phyloP scores from a whole-genome alignment of 208 protist species.

The Kentomonas sorsogonicus region DNA sequence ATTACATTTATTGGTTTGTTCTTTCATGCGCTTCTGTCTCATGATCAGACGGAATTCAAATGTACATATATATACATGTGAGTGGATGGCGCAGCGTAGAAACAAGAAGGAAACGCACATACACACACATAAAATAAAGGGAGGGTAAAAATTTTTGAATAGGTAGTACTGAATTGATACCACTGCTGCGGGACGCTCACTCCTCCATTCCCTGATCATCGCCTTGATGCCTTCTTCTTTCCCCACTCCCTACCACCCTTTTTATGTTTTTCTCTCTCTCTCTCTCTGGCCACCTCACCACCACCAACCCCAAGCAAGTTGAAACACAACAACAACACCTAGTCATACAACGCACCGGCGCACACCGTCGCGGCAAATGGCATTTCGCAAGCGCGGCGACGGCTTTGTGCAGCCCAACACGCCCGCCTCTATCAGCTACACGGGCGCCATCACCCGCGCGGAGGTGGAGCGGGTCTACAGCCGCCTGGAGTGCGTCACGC shows the following conservation, averaged over 20 bases:
- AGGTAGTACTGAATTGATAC: slow-evolving; percentile 3
- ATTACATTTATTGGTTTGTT: slow-evolving; percentile 1
- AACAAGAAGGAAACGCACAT: slow-evolving; percentile 4
- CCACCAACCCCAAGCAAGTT: neutral
- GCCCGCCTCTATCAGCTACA: slow-evolving; percentile 63
- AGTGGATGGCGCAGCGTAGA: slow-evolving; percentile 2
- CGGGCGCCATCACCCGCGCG: slow-evolving; percentile 49
- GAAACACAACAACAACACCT: neutral
- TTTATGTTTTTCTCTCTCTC: neutral
- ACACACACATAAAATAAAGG: slow-evolving; percentile 4
- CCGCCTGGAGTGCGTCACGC: slow-evolving; percentile 62
- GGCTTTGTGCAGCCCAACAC: slow-evolving; percentile 89
- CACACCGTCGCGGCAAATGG: no score
- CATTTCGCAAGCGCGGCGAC: slow-evolving; percentile 33
- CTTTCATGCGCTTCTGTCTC: slow-evolving; percentile 4
- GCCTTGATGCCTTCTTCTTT: slow-evolving; percentile 2
- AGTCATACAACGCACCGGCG: no score
- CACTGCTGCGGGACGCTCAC: neutral
- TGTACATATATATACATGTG: neutral
- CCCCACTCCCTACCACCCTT: neutral
- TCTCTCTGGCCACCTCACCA: neutral
- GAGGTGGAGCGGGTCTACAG: slow-evolving; percentile 37
- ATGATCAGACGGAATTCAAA: neutral
- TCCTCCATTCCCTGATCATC: neutral
- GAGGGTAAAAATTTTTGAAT: slow-evolving; percentile 5